Percentiles rank a stretch among this genome's conserved stretches.
Conservation (phyloP, 208 protist genomes). For the Ichthyophonus hoferi region DNA sequence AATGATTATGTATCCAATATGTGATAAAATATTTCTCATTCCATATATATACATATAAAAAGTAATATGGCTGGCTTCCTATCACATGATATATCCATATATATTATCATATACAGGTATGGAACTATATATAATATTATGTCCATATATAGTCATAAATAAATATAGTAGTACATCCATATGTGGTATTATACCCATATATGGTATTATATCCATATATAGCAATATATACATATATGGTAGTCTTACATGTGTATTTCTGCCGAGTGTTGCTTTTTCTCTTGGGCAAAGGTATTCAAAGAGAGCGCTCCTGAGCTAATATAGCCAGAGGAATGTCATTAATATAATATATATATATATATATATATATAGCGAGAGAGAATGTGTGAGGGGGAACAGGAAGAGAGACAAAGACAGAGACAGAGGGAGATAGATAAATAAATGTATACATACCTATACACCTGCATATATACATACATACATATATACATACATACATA, state of each 20-base stretch:
- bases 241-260: not conserved
- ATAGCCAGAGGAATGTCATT: not conserved
- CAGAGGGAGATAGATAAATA: not conserved
- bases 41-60: too few relatives aligned
- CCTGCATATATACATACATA: not conserved
- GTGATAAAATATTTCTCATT: too few relatives aligned
- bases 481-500: constrained; percentile 2
- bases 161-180: too few relatives aligned
- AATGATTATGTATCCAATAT: too few relatives aligned
- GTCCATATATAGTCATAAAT: not conserved
- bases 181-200: too few relatives aligned
- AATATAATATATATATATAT: not conserved
- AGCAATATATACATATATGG: too few relatives aligned
- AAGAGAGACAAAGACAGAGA: not conserved
- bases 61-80: too few relatives aligned
- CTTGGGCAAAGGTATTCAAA: not conserved
- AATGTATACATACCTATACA: not conserved
- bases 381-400: too few relatives aligned
- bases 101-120: not conserved
- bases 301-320: not conserved
- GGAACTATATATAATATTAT: not conserved
- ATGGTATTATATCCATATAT: too few relatives aligned
- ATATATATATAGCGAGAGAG: not conserved
- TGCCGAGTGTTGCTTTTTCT: not conserved
- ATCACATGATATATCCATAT: not conserved